A percentile compares a stretch with the other conserved stretches of the same genome.
These are phyloP conservation scores for Ilex paraguariensis DNA, from an alignment of 305 asterid genomes.

Conservation along the genomic window DNA sequence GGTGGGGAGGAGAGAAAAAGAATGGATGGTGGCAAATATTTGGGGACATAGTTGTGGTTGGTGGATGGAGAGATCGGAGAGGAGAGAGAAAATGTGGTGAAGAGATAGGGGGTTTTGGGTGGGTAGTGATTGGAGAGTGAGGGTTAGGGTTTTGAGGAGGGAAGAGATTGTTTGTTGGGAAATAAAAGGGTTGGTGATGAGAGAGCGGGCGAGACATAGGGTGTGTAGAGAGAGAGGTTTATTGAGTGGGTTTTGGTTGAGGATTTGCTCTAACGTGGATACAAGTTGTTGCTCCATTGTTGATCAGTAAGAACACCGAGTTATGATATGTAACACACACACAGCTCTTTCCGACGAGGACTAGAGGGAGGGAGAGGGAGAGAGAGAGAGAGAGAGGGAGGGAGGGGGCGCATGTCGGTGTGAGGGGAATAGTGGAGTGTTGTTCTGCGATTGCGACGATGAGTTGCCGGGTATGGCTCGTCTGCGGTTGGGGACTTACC, in stretches of 20 bases:
- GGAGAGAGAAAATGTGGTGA: slow-evolving; percentile 44
- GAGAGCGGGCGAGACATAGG: slow-evolving; percentile 34
- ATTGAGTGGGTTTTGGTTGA: not conserved
- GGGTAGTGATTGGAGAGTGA: slow-evolving; percentile 30
- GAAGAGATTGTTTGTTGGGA: slow-evolving; percentile 41
- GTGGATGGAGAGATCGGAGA: slow-evolving; percentile 35
- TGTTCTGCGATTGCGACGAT: no score
- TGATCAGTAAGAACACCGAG: no score
- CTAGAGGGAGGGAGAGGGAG: no score
- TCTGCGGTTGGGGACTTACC: no score
- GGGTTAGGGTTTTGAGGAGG: slow-evolving; percentile 38
- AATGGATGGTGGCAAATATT: slow-evolving; percentile 27
- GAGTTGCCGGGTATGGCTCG: no score
- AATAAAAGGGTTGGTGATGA: slow-evolving; percentile 59
- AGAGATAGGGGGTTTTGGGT: slow-evolving; percentile 15
- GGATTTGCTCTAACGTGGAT: slow-evolving; percentile 3
- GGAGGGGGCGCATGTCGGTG: no score
- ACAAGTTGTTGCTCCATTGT: slow-evolving; percentile 27
- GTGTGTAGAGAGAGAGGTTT: slow-evolving; percentile 10
- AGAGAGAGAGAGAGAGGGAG: no score
- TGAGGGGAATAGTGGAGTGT: no score
- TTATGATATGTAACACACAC: no score
- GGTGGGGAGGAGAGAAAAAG: slow-evolving; percentile 40
- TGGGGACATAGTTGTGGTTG: slow-evolving; percentile 39
- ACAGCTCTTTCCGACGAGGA: no score